These are phyloP conservation scores for Trypanosoma theileri DNA, from an alignment of 208 protist genomes.

Conservation along the genomic window DNA sequence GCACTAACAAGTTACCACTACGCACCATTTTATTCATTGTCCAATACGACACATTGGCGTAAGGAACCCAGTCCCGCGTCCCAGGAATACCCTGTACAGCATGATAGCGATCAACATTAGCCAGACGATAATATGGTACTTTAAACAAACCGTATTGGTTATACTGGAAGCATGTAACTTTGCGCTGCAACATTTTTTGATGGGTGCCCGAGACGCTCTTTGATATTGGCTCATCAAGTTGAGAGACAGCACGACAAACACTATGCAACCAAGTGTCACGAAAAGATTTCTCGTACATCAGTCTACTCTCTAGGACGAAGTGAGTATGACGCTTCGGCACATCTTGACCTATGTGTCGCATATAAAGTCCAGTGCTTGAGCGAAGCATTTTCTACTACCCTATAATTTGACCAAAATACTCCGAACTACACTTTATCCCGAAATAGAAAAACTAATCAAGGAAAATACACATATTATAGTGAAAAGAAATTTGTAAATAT, in stretches of 20 bases:
- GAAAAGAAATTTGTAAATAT: too few species aligned
- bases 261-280: slow-evolving; percentile 87
- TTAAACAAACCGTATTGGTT: slow-evolving; percentile 90
- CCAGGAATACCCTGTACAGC: slow-evolving; percentile 74
- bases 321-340: slow-evolving; percentile 83
- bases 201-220: slow-evolving; percentile 60
- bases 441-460: slow-evolving; percentile 10
- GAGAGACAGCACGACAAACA: slow-evolving; percentile 70
- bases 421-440: neutral
- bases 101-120: slow-evolving; percentile 86
- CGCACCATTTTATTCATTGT: slow-evolving; percentile 92
- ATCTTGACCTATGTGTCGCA: slow-evolving; percentile 89
- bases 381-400: slow-evolving; percentile 40
- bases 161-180: slow-evolving; percentile 88
- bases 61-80: slow-evolving; percentile 89
- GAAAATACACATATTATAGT: neutral
- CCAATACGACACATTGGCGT: slow-evolving; percentile 87
- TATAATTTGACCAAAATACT: too few species aligned
- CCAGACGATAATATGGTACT: slow-evolving; percentile 78
- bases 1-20: slow-evolving; percentile 81
- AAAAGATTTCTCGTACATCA: slow-evolving; percentile 93
- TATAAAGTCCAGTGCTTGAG: slow-evolving; percentile 30
- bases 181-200: slow-evolving; percentile 86
- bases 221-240: slow-evolving; percentile 79
- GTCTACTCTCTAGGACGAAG: slow-evolving; percentile 81